Base-by-base conservation (phyloP, 1,284 basidiomycete species). In the Microbotryomycetes sp. region DNA sequence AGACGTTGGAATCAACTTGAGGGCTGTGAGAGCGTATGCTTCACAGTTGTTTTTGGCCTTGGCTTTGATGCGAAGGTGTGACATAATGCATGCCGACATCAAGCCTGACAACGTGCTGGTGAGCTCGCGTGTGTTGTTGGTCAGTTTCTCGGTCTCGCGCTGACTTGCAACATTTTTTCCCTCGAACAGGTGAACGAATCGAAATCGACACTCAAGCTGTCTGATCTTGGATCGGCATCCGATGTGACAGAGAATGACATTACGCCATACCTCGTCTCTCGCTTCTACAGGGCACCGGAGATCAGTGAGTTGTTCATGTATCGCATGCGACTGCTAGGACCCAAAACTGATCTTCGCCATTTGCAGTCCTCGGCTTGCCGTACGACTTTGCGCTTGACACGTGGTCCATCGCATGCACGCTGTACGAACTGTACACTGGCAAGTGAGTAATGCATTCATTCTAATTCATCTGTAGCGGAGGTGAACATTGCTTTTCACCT, bases 271-370 rank as follows among this genome's bases (percentile, higher is more conserved):
- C 86, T 99, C 59, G 96, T 98, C 60, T 93, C 90, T 68, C 82
- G 96, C 49, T 99, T 98, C 79, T 99, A 99, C 75, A 88, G 96
- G 52, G 94, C 96, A 1, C 96, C 96, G 1, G 96, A 98, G 78
- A 97, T 99, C 74, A 98, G 92, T 97, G 73, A 75, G 86, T 23
- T 42, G 6, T 32, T 36, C 42, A 12, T 3, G 2, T 28, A 36
- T 23, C 25, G 23, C 29, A 1, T n/a, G 45, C n/a, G n/a, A n/a
- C n/a, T n/a, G n/a, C n/a, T n/a, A n/a, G n/a, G n/a, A n/a, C n/a
- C n/a, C n/a, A n/a, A n/a, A 32, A 3, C 48, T 55, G 32, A 55
- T n/a, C 6, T 30, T 25, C 4, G 6, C 22, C n/a, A 49, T 56
- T 59, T 7, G 49, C 50, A 96, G 92, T 98, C 72, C 84, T 99